Evolutionary conservation across 177 flowering plant species (phyloP).

Genomic region (Vitis hybrid): DNA sequence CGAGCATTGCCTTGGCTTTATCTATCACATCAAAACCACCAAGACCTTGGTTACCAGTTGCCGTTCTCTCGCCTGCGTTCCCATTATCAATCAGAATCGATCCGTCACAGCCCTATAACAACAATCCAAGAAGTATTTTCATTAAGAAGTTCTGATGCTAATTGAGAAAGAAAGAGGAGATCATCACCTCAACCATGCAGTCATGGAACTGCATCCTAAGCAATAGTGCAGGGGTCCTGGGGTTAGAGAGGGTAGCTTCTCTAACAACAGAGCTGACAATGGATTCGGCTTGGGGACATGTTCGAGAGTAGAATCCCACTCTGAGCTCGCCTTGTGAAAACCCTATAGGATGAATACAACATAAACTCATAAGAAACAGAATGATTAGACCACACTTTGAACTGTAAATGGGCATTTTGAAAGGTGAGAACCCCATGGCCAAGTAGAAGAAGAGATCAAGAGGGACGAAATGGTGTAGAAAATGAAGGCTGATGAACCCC

Average conservation of each 20-base stretch:
- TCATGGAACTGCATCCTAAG: slow-evolving; percentile 51
- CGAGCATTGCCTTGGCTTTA: slow-evolving; percentile 44
- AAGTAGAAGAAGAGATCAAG: too few relatives aligned
- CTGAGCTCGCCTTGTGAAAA: slow-evolving; percentile 5
- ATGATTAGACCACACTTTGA: too few relatives aligned
- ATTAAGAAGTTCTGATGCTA: too few relatives aligned
- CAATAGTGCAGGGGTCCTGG: slow-evolving; percentile 27
- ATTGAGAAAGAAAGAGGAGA: background rate
- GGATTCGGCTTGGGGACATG: slow-evolving; percentile 39
- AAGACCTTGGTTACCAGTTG: slow-evolving; percentile 56
- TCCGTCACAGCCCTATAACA: slow-evolving; percentile 64
- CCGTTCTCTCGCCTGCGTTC: slow-evolving; percentile 27
- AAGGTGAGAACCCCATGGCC: too few relatives aligned
- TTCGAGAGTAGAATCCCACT: slow-evolving; percentile 36
- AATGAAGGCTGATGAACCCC: too few relatives aligned
- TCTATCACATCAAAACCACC: slow-evolving; percentile 52
- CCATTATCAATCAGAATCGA: slow-evolving; percentile 52
- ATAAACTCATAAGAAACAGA: too few relatives aligned
- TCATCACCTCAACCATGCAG: slow-evolving; percentile 41
- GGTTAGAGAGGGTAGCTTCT: slow-evolving; percentile 9
- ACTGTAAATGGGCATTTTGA: too few relatives aligned
- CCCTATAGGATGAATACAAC: too few relatives aligned
- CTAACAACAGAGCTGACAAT: slow-evolving; percentile 29
- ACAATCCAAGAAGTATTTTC: background rate
- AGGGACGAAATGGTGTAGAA: too few relatives aligned